These are phyloP conservation scores for Chamaenerion angustifolium DNA, from an alignment of 345 rosid genomes.

Conservation along the genomic window DNA sequence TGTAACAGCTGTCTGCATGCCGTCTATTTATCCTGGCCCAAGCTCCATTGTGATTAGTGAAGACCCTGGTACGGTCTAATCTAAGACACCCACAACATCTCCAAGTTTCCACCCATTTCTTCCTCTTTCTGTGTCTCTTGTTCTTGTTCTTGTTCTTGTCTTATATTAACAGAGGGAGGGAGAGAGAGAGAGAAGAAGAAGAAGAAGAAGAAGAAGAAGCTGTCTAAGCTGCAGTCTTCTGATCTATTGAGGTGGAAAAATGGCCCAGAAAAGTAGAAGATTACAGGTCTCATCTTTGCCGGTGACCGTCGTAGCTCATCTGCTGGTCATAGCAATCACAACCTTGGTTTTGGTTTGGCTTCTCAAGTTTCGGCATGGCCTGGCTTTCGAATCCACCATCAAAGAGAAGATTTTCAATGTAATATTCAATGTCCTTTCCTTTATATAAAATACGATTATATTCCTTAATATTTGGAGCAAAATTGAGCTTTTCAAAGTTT, in stretches of 20 bases:
- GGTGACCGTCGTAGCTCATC: constrained; percentile 23
- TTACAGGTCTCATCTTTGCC: constrained; percentile 26
- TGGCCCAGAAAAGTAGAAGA: constrained; percentile 22
- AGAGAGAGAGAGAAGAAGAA: background rate
- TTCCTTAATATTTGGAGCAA: too few relatives aligned
- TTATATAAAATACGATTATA: background rate
- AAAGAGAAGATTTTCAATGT: constrained; percentile 31
- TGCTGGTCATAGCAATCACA: constrained; percentile 23
- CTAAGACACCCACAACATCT: background rate
- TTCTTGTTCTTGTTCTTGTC: background rate
- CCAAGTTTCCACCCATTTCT: background rate
- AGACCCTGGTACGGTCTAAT: background rate
- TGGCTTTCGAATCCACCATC: constrained; percentile 25
- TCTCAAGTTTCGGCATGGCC: constrained; percentile 23
- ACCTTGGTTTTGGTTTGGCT: constrained; percentile 41
- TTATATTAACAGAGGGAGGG: background rate
- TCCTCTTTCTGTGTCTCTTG: background rate
- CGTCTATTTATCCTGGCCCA: background rate
- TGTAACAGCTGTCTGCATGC: too few relatives aligned
- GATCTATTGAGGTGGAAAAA: constrained; percentile 5
- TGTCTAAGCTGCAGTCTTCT: background rate
- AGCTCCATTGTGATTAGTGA: constrained; percentile 1
- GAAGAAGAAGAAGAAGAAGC: background rate
- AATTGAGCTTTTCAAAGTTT: background rate
- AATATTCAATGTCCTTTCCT: background rate